Evolutionary conservation across 2,329 filamentous ascomycete species (phyloP), one percentile per base, ranked within the genome.

Genomic region (Phyllosticta citriasiana): DNA sequence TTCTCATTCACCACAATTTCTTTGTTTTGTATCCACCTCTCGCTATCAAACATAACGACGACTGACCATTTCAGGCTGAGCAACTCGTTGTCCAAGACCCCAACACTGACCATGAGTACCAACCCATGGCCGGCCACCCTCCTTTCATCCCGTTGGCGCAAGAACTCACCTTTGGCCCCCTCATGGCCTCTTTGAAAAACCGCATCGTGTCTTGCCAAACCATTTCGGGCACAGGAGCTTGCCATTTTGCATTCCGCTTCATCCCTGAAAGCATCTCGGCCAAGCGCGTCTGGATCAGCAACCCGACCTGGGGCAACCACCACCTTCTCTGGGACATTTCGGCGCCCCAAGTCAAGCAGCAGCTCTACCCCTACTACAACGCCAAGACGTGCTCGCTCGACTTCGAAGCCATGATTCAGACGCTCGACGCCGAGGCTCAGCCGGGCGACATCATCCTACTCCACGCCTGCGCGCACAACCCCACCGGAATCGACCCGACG

Each of bases 401-500:
- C 63, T 71, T 76, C 53, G 64, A 66, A 2, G 69, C 65, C 40
- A 70, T 74, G 67, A 63, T 68, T 3, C 26, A 51, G 0, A 65
- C 66, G 0, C 64, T 77, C 10, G 62, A 66, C 6, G 47, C 30
- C 4, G 61, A 69, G 3, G 67, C 73, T 1, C 53, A 63, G 9
- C 27, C 62, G 4, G 70, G 70, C 12, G 72, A 74, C 53, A 67
- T 74, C 14, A 61, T 76, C n/a, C 57, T 77, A 5, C 65, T 77
- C 4, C 74, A 77, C 50, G 72, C 70, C 3, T 76, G 22, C 58
- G 66, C 66, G 3, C 75, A 77, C 57, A 77, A 77, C 53, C 74
- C 74, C 1, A 76, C 73, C 0, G 75, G 75, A 7, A 55, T 72
- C 1, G 74, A 77, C 60, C 70, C 68, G 1, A 66, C 68, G 1